Evolutionary conservation across 108 stramenopile genomes (phyloP), one percentile per base, ranked within the genome.

Genomic region (Pseudonitzschia delicatissima): DNA sequence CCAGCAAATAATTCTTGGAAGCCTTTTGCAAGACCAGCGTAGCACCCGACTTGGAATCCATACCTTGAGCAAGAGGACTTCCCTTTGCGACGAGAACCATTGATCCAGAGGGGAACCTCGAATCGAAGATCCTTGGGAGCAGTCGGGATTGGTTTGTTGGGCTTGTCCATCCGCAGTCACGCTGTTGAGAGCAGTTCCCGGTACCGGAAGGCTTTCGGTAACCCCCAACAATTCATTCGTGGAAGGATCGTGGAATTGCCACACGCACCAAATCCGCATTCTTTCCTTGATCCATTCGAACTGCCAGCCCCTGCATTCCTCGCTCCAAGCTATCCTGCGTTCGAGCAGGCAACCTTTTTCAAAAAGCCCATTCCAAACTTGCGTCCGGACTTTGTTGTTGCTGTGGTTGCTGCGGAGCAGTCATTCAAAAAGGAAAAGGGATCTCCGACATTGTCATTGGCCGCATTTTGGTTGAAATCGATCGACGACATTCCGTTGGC

Each of bases 231-330:
- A 44, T 62, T 62, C 69, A 21, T 57, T 50, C 5, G 57, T 57
- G 20, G 33, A 18, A 9, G 53, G 59, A 71, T 87, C 85, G 62
- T 86, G 83, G n/a, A 59, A 91, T 51, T 13, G 79, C 82, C 18
- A 75, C 76, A 18, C 73, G 64, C 15, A 85, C 40, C 73, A 78
- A 69, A 77, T 91, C 90, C 1, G 85, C 82, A 77, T 84, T 86
- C 55, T 79, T 81, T 39, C 88, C 86, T 21, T 79, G 60, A 55
- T 92, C 91, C 28, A 86, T 86, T 37, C 72, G 74, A 23, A 92
- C 86, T 23, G 91, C 91, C 45, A 89, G 53, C 12, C 73, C 76
- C 11, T 82, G 77, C 31, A 88, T 86, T 11, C 74, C 62, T 8
- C 81, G 81, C 52, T 87, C 86, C 39, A 92, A 39, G 1, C 80